Percentiles rank a stretch among this genome's conserved stretches.
Conservation (phyloP, 1,139 yeast genomes). For the Waltiozyma sp. region DNA sequence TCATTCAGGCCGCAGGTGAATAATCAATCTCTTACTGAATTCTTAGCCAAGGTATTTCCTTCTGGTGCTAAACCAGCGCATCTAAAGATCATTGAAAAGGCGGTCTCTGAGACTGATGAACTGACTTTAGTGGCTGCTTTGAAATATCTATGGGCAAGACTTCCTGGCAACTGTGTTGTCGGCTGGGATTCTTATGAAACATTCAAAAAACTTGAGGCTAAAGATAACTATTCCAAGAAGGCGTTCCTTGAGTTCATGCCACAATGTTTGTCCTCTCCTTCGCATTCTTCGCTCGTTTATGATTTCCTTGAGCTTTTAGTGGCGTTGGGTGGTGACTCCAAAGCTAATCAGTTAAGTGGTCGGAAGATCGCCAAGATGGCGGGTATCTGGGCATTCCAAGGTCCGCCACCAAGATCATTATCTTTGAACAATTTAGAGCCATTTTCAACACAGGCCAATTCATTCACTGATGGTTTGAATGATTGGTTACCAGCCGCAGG, state of each 20-base stretch:
- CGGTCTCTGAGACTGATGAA: conserved; percentile 42
- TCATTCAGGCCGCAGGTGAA: conserved; percentile 62
- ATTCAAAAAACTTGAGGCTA: conserved; percentile 55
- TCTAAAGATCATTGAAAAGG: conserved; percentile 26
- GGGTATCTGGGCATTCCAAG: conserved; percentile 80
- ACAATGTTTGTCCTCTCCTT: conserved; percentile 67
- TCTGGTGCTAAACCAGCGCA: conserved; percentile 30
- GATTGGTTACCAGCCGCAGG: conserved; percentile 77
- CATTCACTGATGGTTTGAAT: conserved; percentile 61
- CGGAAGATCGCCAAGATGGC: conserved; percentile 74
- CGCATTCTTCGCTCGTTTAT: conserved; percentile 82
- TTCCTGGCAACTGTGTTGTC: conserved; percentile 69
- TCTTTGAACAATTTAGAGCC: conserved; percentile 3
- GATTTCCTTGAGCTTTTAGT: conserved; percentile 77
- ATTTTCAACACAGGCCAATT: conserved; percentile 18
- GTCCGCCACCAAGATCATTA: conserved; percentile 11
- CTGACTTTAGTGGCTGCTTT: conserved; percentile 62
- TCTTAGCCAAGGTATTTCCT: conserved; percentile 43
- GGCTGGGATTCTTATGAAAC: conserved; percentile 80
- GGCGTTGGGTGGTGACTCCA: conserved; percentile 73
- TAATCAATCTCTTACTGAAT: conserved; percentile 42
- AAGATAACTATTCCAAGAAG: conserved; percentile 52
- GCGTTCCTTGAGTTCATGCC: conserved; percentile 80
- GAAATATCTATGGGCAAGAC: conserved; percentile 78
- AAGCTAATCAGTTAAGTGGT: conserved; percentile 68